Evolutionary conservation across 257 asterid species (phyloP).

Genomic region (Cordia subcordata): DNA sequence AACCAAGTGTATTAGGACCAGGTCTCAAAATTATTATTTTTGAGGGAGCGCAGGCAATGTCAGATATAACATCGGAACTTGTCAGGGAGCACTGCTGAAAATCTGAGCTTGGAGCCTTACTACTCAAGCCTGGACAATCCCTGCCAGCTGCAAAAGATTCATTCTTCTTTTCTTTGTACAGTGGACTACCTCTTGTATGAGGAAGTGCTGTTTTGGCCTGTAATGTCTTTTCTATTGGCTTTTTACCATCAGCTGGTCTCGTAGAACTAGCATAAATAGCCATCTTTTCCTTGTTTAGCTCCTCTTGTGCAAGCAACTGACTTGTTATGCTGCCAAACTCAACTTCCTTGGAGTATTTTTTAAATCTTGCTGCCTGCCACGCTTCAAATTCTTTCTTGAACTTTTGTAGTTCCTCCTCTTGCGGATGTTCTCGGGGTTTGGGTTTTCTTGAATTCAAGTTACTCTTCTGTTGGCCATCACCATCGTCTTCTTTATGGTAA

Average conservation of each 20-base stretch:
- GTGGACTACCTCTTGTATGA: slow-evolving; percentile 24
- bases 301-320: slow-evolving; percentile 72
- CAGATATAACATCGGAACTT: slow-evolving; percentile 24
- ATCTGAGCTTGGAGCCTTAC: slow-evolving; percentile 21
- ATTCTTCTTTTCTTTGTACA: slow-evolving; percentile 21
- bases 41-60: slow-evolving; percentile 40
- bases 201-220: slow-evolving; percentile 20
- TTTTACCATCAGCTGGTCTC: slow-evolving; percentile 25
- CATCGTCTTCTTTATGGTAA: slow-evolving; percentile 30
- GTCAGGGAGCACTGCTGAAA: slow-evolving; percentile 23
- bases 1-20: slow-evolving; percentile 51
- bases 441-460: slow-evolving; percentile 42
- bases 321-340: slow-evolving; percentile 48
- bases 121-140: slow-evolving; percentile 26
- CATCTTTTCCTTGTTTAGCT: slow-evolving; percentile 75
- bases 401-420: slow-evolving; percentile 90
- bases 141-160: slow-evolving; percentile 25
- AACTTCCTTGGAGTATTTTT: slow-evolving; percentile 53
- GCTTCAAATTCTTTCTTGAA: slow-evolving; percentile 96
- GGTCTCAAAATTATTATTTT: slow-evolving; percentile 91
- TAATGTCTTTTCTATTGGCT: slow-evolving; percentile 25
- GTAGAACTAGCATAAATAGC: slow-evolving; percentile 43
- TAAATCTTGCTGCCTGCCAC: slow-evolving; percentile 73
- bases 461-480: slow-evolving; percentile 24
- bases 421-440: slow-evolving; percentile 88